Percentiles rank a stretch among this genome's conserved stretches.
Conservation (phyloP, 2,329 filamentous ascomycete genomes). For the Xylariaceae sp. region DNA sequence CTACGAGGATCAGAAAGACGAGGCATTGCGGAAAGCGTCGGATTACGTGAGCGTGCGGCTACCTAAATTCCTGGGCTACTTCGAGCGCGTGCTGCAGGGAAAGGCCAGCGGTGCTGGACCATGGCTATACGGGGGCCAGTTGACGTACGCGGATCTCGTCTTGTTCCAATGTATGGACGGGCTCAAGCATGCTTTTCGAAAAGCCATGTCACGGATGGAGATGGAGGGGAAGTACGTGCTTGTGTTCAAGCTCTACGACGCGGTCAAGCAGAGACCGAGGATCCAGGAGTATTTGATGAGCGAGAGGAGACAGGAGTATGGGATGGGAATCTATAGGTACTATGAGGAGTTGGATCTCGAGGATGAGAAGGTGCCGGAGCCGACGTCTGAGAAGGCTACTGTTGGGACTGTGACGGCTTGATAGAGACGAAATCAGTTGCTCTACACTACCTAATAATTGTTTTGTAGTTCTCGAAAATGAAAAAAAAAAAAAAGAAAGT, state of each 20-base stretch:
- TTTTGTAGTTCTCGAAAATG: too few species aligned
- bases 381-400: too few species aligned
- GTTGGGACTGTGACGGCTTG: too few species aligned
- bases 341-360: slow-evolving; percentile 65
- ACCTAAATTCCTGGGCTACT: slow-evolving; percentile 69
- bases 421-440: too few species aligned
- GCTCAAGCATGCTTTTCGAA: slow-evolving; percentile 64
- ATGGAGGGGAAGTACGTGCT: slow-evolving; percentile 52
- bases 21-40: slow-evolving; percentile 53
- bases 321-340: slow-evolving; percentile 63
- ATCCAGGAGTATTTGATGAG: slow-evolving; percentile 68
- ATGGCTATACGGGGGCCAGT: slow-evolving; percentile 60
- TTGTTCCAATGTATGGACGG: slow-evolving; percentile 68
- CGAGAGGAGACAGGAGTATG: slow-evolving; percentile 58
- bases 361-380: not conserved
- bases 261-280: slow-evolving; percentile 57
- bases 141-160: slow-evolving; percentile 71
- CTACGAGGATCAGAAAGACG: slow-evolving; percentile 73
- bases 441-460: too few species aligned
- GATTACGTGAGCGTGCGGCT: slow-evolving; percentile 59
- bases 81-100: slow-evolving; percentile 60
- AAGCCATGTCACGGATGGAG: slow-evolving; percentile 54
- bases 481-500: too few species aligned
- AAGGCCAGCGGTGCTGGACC: slow-evolving; percentile 55
- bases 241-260: slow-evolving; percentile 62